Evolutionary conservation across 495 filamentous ascomycete genomes (phyloP).

Genomic region (Sporormia fimetaria): DNA sequence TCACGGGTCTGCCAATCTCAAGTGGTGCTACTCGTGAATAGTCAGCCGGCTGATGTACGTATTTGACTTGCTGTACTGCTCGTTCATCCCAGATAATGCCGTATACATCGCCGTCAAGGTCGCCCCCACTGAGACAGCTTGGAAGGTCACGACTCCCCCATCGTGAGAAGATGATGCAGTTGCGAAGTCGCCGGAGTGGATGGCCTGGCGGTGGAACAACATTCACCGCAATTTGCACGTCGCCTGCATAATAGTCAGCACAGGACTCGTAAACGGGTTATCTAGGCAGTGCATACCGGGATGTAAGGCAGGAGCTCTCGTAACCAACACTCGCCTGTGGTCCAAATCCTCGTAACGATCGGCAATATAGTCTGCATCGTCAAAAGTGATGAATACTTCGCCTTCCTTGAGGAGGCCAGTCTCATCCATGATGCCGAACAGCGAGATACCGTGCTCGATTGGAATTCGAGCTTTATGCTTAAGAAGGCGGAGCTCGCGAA

Average conservation of each 20-base stretch:
- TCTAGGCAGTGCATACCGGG: too few species aligned
- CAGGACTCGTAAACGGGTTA: too few species aligned
- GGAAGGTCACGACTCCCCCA: conserved; percentile 61
- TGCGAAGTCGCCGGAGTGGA: conserved; percentile 47
- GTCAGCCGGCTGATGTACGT: conserved; percentile 45
- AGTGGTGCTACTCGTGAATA: conserved; percentile 48
- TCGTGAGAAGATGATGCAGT: conserved; percentile 69
- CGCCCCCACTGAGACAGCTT: conserved; percentile 64
- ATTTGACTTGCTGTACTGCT: neutral
- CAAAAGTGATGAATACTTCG: conserved; percentile 45
- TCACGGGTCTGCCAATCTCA: conserved; percentile 46
- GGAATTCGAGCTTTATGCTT: conserved; percentile 68
- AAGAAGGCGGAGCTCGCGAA: conserved; percentile 54
- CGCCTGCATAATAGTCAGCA: too few species aligned
- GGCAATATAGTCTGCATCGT: neutral
- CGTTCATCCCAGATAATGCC: conserved; percentile 57
- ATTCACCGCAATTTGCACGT: conserved; percentile 54
- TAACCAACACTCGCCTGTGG: conserved; percentile 41
- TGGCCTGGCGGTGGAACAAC: conserved; percentile 45
- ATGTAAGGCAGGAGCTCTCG: conserved; percentile 64
- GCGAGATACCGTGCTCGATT: conserved; percentile 52
- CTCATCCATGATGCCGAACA: conserved; percentile 79
- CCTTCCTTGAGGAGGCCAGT: conserved; percentile 55
- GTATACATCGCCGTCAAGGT: conserved; percentile 73
- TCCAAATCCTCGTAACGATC: neutral